Evolutionary conservation across 140 eudicot species (phyloP).

Genomic region (Erigeron philadelphicus): DNA sequence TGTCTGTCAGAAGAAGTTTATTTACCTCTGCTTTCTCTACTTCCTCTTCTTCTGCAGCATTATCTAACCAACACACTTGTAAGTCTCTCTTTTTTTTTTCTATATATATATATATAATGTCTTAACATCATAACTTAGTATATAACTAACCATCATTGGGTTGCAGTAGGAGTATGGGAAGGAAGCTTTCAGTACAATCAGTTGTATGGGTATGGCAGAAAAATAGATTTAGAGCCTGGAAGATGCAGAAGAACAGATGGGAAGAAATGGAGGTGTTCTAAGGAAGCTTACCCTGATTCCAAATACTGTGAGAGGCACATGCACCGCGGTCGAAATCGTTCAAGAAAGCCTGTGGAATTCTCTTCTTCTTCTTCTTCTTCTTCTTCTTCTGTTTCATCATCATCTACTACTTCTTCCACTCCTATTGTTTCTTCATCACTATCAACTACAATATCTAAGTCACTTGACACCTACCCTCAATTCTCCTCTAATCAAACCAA

Average conservation of each 20-base stretch:
- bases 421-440: constrained; percentile 22
- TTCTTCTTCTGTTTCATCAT: not conserved
- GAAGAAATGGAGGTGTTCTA: constrained; percentile 70
- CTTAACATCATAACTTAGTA: too few relatives aligned
- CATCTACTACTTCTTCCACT: constrained; percentile 15
- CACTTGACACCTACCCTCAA: constrained; percentile 25
- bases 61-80: constrained; percentile 24
- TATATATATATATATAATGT: not conserved
- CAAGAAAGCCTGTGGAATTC: constrained; percentile 75
- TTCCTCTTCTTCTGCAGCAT: constrained; percentile 12
- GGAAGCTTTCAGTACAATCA: constrained; percentile 32
- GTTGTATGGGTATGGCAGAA: constrained; percentile 36
- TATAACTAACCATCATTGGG: not conserved
- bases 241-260: constrained; percentile 76
- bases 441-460: constrained; percentile 19
- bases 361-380: constrained; percentile 23
- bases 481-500: constrained; percentile 21
- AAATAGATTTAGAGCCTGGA: constrained; percentile 56
- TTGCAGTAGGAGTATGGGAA: constrained; percentile 38
- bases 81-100: not conserved
- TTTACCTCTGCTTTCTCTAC: constrained; percentile 20
- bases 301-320: constrained; percentile 68
- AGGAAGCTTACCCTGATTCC: constrained; percentile 58
- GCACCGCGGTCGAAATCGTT: constrained; percentile 64
- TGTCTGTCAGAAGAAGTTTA: constrained; percentile 42